Base-by-base conservation (phyloP, 2,329 filamentous ascomycete species). In the Celoporthe dispersa region DNA sequence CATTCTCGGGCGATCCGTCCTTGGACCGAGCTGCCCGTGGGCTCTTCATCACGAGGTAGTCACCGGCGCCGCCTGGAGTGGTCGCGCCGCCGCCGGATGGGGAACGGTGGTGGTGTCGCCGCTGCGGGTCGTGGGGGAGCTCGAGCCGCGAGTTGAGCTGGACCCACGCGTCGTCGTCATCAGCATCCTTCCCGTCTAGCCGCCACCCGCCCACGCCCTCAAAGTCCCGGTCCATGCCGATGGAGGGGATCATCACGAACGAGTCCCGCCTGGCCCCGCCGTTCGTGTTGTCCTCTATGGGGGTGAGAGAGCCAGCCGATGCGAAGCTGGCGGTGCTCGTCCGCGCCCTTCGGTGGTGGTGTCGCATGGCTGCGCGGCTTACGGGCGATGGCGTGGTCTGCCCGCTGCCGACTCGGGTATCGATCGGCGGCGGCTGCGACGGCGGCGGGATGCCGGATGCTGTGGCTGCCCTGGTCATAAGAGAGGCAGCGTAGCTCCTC, bases 161-260 rank as follows among this genome's bases (percentile, higher is more conserved):
- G 25, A 82, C 83, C 85, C 86, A 87, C 41, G 81, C 74, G 5
- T 74, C 77, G 44, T 81, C 80, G 37, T 86, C 84, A 67, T 85
- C 81, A 53, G 81, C 73, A 3, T 73, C 76, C 53, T 79, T 79
- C 53, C 84, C 79, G 41, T 86, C 83, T 72, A 88, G 73, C 63
- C 86, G 80, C 86, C 87, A 90, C 2, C 87, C 87, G 25, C 87
- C 87, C 1, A 90, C 78, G 9, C 87, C 87, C 73, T 90, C 87
- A 73, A 85, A 90, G 75, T 90, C 87, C 39, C 87, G 80, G 67
- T 85, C 83, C 3, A 85, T 78, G 0, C 86, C 86, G 44, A 86
- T 77, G 71, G 82, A 85, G 9, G 84, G 82, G 19, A 82, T 78
- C 22, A 87, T 74, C 55, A 70, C 65, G 62, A 70, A 67, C 14